Percentiles rank a stretch among this genome's conserved stretches.
Conservation (phyloP, 768 basidiomycete species). For the Tephrocybe sp. region DNA sequence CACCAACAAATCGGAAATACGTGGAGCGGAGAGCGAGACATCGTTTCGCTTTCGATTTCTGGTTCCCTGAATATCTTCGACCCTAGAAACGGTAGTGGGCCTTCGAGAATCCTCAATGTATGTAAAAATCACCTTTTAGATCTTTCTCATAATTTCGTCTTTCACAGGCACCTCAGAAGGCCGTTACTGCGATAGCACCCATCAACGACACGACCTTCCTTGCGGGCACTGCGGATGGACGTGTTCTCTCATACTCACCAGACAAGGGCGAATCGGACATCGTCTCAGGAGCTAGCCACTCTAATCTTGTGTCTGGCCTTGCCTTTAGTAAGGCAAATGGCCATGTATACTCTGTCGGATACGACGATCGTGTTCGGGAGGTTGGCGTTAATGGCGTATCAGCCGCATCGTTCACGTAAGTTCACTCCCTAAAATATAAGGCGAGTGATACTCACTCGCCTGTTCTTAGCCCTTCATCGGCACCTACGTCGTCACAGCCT, state of each 20-base stretch:
- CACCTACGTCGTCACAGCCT: conserved; percentile 63
- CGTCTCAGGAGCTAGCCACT: conserved; percentile 68
- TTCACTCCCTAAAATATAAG: neutral
- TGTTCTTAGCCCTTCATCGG: conserved; percentile 45
- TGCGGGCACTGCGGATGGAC: conserved; percentile 79
- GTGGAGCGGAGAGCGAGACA: conserved; percentile 71
- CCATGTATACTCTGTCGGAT: conserved; percentile 68
- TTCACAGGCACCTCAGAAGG: conserved; percentile 73
- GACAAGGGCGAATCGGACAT: conserved; percentile 41
- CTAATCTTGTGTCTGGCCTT: conserved; percentile 67
- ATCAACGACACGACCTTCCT: conserved; percentile 62
- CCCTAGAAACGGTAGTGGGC: conserved; percentile 60
- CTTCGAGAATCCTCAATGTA: conserved; percentile 63
- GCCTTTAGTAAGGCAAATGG: conserved; percentile 45
- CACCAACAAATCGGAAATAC: conserved; percentile 88
- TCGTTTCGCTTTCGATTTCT: conserved; percentile 82
- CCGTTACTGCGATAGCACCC: conserved; percentile 66
- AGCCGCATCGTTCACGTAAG: conserved; percentile 33
- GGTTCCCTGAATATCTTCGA: conserved; percentile 87
- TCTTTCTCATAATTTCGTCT: neutral
- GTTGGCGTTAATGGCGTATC: conserved; percentile 43
- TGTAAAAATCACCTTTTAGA: conserved; percentile 14
- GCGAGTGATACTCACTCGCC: neutral
- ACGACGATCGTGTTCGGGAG: conserved; percentile 78
- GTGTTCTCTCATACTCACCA: conserved; percentile 63